Percentiles rank a stretch among this genome's conserved stretches.
phyloP scores from a whole-genome alignment of 371 early-diverging fungal genomes.

The Mortierella sp. region DNA sequence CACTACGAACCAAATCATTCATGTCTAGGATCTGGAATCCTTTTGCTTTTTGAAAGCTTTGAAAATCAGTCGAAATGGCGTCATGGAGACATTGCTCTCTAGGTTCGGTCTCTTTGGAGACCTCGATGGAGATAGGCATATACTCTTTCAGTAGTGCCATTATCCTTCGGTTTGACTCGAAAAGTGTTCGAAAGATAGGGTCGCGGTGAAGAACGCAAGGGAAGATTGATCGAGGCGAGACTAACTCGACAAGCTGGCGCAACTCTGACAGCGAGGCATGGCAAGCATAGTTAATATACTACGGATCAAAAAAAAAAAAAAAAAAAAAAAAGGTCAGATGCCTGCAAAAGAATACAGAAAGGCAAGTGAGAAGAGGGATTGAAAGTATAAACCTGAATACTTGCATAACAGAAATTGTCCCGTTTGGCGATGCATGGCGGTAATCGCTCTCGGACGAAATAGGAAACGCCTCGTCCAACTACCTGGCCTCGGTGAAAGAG shows the following conservation, averaged over 20 bases:
- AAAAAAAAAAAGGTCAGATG: neutral
- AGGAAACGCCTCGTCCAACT: slow-evolving; percentile 11
- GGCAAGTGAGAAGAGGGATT: too few relatives aligned
- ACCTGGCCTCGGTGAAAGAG: slow-evolving; percentile 17
- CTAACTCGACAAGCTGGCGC: slow-evolving; percentile 25
- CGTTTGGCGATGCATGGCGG: slow-evolving; percentile 27
- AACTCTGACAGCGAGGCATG: slow-evolving; percentile 40
- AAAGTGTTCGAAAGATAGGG: slow-evolving; percentile 12
- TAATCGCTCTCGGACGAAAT: slow-evolving; percentile 24
- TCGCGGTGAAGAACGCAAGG: slow-evolving; percentile 50
- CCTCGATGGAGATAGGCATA: slow-evolving; percentile 11
- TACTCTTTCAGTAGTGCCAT: slow-evolving; percentile 16
- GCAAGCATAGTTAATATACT: slow-evolving; percentile 42
- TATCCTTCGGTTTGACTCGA: slow-evolving; percentile 19
- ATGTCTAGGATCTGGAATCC: slow-evolving; percentile 33
- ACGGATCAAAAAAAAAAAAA: neutral
- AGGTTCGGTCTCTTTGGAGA: slow-evolving; percentile 7
- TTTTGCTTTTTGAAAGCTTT: slow-evolving; percentile 32
- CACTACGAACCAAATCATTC: slow-evolving; percentile 13
- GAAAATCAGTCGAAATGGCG: slow-evolving; percentile 38
- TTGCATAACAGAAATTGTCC: slow-evolving; percentile 37
- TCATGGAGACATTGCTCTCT: slow-evolving; percentile 14
- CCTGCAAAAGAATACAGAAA: neutral
- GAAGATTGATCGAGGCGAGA: slow-evolving; percentile 25
- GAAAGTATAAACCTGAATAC: neutral